Evolutionary conservation across 495 filamentous ascomycete genomes (phyloP).

Genomic region (Xylaria telfairii): DNA sequence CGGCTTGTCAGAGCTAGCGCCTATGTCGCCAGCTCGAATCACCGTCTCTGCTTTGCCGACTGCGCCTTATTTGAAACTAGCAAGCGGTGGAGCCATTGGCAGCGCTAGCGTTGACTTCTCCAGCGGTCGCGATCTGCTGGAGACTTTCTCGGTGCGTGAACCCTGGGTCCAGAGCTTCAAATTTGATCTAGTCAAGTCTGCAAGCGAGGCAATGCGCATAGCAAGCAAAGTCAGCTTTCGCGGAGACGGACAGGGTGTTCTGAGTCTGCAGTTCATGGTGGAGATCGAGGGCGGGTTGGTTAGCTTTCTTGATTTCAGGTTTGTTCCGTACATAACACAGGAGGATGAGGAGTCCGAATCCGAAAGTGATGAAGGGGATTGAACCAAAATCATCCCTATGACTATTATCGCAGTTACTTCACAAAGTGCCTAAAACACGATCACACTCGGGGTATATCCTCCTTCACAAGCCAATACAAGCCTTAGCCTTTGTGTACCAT

Average conservation of each 20-base stretch:
- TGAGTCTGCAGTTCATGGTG: slow-evolving; percentile 97
- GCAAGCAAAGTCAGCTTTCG: slow-evolving; percentile 92
- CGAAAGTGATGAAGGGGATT: slow-evolving; percentile 40
- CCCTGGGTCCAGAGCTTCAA: slow-evolving; percentile 70
- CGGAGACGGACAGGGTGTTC: slow-evolving; percentile 82
- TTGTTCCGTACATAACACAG: slow-evolving; percentile 53
- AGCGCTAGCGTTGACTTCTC: slow-evolving; percentile 85
- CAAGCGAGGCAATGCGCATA: slow-evolving; percentile 84
- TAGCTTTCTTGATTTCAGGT: slow-evolving; percentile 57
- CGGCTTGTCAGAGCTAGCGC: slow-evolving; percentile 81
- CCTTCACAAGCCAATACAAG: not conserved
- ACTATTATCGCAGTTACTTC: not conserved
- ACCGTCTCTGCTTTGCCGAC: slow-evolving; percentile 68
- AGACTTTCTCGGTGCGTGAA: slow-evolving; percentile 71
- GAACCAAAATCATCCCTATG: not conserved
- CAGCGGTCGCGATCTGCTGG: slow-evolving; percentile 71
- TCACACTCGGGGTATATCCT: not conserved
- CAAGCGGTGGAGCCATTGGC: slow-evolving; percentile 76
- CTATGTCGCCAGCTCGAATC: slow-evolving; percentile 65
- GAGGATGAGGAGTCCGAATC: slow-evolving; percentile 46
- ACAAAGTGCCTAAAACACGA: not conserved
- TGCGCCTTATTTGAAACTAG: slow-evolving; percentile 76
- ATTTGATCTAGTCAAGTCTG: slow-evolving; percentile 82
- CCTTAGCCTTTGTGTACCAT: not conserved
- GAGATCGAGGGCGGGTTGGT: slow-evolving; percentile 65